These are phyloP conservation scores for Venturia carpophila DNA, from an alignment of 2,329 filamentous ascomycete species.

Conservation along the genomic window DNA sequence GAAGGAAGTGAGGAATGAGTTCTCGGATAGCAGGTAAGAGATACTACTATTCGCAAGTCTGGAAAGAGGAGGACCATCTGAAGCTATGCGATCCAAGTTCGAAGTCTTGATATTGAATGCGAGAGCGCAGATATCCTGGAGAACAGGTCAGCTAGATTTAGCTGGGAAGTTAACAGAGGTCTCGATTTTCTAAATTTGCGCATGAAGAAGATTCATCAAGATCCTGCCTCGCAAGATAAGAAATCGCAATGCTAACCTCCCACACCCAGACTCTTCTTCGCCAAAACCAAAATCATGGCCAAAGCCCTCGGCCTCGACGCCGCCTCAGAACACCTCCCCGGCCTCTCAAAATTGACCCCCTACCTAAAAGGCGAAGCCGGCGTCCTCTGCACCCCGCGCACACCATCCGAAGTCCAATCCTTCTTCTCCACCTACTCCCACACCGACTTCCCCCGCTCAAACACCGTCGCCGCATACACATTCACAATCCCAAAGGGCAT, in stretches of 20 bases:
- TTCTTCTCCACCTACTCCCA: conserved; percentile 68
- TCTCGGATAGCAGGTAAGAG: conserved; percentile 69
- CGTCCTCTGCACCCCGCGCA: conserved; percentile 79
- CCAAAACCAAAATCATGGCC: conserved; percentile 98
- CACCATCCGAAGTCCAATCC: conserved; percentile 55
- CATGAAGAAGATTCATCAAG: too few species aligned
- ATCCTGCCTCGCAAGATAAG: background rate
- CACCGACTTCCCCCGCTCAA: conserved; percentile 86
- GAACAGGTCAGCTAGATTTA: too few species aligned
- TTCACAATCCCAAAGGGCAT: conserved; percentile 79
- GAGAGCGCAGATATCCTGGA: background rate
- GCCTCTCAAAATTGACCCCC: conserved; percentile 60
- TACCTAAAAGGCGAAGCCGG: conserved; percentile 78
- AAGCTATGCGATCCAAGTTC: background rate
- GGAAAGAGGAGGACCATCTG: background rate
- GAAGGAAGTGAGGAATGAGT: conserved; percentile 79
- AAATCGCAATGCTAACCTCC: background rate
- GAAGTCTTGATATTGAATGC: background rate
- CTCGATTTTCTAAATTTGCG: too few species aligned
- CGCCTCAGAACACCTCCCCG: conserved; percentile 72
- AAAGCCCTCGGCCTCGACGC: conserved; percentile 77
- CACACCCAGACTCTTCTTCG: conserved; percentile 75
- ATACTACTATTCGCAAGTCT: background rate
- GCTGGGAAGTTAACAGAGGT: too few species aligned
- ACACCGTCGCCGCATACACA: conserved; percentile 61